Base-by-base conservation (phyloP, 352 stramenopile species). In the Globisporangium solare region DNA sequence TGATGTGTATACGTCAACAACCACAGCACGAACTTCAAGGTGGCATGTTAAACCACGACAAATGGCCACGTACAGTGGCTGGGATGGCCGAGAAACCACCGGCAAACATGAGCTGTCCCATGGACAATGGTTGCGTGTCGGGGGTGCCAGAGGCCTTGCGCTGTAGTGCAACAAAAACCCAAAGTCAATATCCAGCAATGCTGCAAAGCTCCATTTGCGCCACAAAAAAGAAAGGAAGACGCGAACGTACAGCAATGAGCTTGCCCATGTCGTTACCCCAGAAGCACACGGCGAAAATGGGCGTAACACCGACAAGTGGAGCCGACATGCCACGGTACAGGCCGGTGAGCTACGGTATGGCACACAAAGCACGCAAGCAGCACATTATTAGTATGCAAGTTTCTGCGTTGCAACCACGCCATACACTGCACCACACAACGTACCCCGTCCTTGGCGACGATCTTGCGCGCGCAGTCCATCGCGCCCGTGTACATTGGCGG, bases 261-360 rank as follows among this genome's bases (percentile, higher is more conserved):
- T 98, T 93, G 66, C 96, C 96, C 73, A 98, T 91, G 71, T 98
- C 96, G 70, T 98, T 98, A 42, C 95, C 96, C 96, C 96, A 99
- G 76, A 99, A 99, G 71, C 85, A 97, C 6, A 97, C 83, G 6
- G 96, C 96, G 63, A 98, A 99, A 54, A 99, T 98, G 40, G 96
- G 96, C 7, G 92, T 95, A 12, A 98, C 83, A 6, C 95, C 96
- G 27, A 97, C 81, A 22, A 99, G 72, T 15, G 96, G 96, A 32
- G 96, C 95, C 15, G 93, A 97, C 70, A 99, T 97, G 43, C 96
- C 96, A 18, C 93, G 89, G 73, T 98, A 99, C 24, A 96, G 67
- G 45, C 87, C 88, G n/a, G 70, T 55, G 43, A 86, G 47, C 86
- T 95, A 57, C 2, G n/a, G n/a, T n/a, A 52, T 2, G 4, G 37